Evolutionary conservation across 768 basidiomycete genomes (phyloP).

Genomic region (Stropharia rugosoannulata): DNA sequence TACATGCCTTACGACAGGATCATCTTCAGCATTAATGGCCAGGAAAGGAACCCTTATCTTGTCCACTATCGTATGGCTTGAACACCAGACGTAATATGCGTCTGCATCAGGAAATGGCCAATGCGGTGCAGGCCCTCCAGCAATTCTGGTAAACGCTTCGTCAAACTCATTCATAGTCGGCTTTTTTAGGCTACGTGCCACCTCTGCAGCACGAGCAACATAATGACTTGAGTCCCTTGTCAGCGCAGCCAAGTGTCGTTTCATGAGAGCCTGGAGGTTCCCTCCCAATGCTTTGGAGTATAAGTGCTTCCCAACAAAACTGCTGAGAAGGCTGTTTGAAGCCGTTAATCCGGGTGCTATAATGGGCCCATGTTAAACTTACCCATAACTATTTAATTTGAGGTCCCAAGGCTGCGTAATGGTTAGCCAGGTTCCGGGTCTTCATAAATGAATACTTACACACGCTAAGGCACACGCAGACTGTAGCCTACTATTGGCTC

Average conservation of each 20-base stretch:
- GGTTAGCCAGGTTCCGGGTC: background rate
- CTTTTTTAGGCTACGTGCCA: constrained; percentile 46
- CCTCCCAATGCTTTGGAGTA: constrained; percentile 81
- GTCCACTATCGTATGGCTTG: constrained; percentile 59
- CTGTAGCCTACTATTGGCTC: constrained; percentile 55
- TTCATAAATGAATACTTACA: constrained; percentile 41
- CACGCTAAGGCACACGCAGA: constrained; percentile 74
- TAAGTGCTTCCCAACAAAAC: constrained; percentile 56
- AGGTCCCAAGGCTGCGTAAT: constrained; percentile 53
- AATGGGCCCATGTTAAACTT: constrained; percentile 24
- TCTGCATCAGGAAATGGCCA: constrained; percentile 47
- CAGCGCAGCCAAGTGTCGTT: constrained; percentile 48
- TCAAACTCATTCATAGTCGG: constrained; percentile 62
- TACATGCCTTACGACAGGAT: constrained; percentile 68
- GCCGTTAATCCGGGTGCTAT: background rate
- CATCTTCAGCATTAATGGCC: constrained; percentile 72
- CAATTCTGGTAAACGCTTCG: constrained; percentile 60
- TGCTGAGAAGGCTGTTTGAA: constrained; percentile 47
- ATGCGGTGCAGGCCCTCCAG: constrained; percentile 62
- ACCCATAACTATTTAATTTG: constrained; percentile 44
- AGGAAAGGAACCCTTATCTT: constrained; percentile 73
- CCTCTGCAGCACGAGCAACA: constrained; percentile 46
- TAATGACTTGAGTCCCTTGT: constrained; percentile 48
- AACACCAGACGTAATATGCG: constrained; percentile 50
- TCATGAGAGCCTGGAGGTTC: constrained; percentile 63